Evolutionary conservation across 2,329 filamentous ascomycete genomes (phyloP), one percentile per base, ranked within the genome.

Genomic region (Pseudogymnoascus sp.): DNA sequence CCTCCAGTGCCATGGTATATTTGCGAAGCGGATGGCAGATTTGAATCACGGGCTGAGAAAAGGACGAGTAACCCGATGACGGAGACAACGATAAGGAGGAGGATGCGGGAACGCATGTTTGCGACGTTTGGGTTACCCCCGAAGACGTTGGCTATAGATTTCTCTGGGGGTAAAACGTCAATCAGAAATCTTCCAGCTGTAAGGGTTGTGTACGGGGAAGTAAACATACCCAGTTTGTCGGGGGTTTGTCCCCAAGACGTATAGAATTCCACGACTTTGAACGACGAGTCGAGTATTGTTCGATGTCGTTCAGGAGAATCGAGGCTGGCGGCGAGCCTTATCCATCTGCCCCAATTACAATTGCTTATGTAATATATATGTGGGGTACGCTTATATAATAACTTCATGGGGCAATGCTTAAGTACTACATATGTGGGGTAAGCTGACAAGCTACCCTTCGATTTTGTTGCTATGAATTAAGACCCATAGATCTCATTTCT

Each of bases 241-340:
- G 49, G 11, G 10, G 10, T 21, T 55, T 14, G 49, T 2, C 10
- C 26, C 29, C n/a, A 19, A n/a, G 14, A 19, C 26, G 26, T 19
- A 19, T 2, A 19, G 19, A 19, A 1, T 19, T 19, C 19, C 19
- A 19, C 19, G 2, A 19, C 19, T 2, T 2, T 19, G 19, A 55
- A 12, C 45, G 12, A 45, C 11, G 2, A 45, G 41, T 14, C 14
- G 19, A 19, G 6, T 43, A 21, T 49, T 49, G 14, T 5, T 33
- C 49, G 10, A 33, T 35, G 49, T 55, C 49, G 33, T 55, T 55
- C 49, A 55, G 49, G 45, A 55, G 45, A 55, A 55, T n/a, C 45
- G 5, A 55, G 45, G 45, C 45, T 55, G 45, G 10, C 45, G 26
- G 45, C n/a, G 45, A 55, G 45, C 45, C 45, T 55, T 26, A 55